A percentile compares a stretch with the other conserved stretches of the same genome.
Conservation (phyloP, 495 filamentous ascomycete species). For the Xylaria curta region DNA sequence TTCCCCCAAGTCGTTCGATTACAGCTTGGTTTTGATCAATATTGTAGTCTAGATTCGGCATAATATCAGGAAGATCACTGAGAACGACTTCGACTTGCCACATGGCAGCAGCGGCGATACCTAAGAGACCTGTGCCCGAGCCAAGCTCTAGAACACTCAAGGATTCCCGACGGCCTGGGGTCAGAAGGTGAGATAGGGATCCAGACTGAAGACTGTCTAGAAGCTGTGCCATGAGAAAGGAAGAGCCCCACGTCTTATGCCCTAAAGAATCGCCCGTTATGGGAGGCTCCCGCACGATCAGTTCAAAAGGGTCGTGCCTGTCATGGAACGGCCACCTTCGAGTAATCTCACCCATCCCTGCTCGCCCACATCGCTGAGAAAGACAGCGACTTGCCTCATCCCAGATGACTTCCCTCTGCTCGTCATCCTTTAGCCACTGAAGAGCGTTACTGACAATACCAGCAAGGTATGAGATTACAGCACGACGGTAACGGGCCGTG, state of each 20-base stretch:
- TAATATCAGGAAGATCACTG: slow-evolving; percentile 54
- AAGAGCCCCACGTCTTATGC: slow-evolving; percentile 90
- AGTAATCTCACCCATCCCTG: slow-evolving; percentile 74
- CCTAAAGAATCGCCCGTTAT: slow-evolving; percentile 87
- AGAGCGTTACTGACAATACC: slow-evolving; percentile 76
- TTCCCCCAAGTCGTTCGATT: slow-evolving; percentile 45
- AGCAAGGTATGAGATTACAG: slow-evolving; percentile 69
- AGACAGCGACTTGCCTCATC: slow-evolving; percentile 77
- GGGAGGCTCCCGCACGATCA: slow-evolving; percentile 83
- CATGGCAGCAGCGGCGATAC: slow-evolving; percentile 54
- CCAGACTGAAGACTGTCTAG: slow-evolving; percentile 55
- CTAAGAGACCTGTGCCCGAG: slow-evolving; percentile 69
- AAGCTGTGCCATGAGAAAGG: slow-evolving; percentile 81
- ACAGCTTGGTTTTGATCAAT: slow-evolving; percentile 43
- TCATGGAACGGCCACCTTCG: slow-evolving; percentile 71
- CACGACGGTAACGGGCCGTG: slow-evolving; percentile 40
- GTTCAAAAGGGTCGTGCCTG: slow-evolving; percentile 51
- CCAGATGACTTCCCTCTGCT: slow-evolving; percentile 76
- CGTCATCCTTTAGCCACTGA: slow-evolving; percentile 75
- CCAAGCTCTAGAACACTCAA: slow-evolving; percentile 63
- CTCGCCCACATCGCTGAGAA: slow-evolving; percentile 81
- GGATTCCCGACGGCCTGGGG: slow-evolving; percentile 21
- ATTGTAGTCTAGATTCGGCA: slow-evolving; percentile 52
- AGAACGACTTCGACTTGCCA: slow-evolving; percentile 51
- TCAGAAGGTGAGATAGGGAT: slow-evolving; percentile 48